A percentile compares a stretch with the other conserved stretches of the same genome.
Evolutionary conservation across 805 yeast species (phyloP).

Genomic region (Saccharomycopsis sp.): DNA sequence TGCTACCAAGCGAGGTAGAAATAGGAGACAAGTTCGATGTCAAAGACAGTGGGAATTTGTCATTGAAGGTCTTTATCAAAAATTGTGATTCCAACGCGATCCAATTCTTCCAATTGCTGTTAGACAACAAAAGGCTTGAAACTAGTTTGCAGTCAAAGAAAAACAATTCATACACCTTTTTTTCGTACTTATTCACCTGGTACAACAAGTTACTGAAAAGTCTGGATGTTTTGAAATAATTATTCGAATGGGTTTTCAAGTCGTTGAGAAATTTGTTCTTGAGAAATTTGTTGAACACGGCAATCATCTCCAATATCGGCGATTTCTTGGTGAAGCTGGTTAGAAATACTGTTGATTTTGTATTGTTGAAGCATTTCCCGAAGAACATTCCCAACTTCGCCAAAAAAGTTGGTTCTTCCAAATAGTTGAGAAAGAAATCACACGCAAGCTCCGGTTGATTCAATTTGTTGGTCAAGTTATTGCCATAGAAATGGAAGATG

Average conservation of each 20-base stretch:
- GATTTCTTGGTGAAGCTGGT: neutral
- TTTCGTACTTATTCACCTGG: slow-evolving; percentile 17
- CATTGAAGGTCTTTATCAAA: slow-evolving; percentile 10
- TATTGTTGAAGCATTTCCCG: neutral
- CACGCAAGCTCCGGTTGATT: slow-evolving; percentile 19
- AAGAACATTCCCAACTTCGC: slow-evolving; percentile 1
- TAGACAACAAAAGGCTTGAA: slow-evolving; percentile 4
- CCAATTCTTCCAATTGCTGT: slow-evolving; percentile 16
- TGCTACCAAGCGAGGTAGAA: too few relatives aligned
- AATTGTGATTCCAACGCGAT: slow-evolving; percentile 5
- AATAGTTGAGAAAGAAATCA: slow-evolving; percentile 16
- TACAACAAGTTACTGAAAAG: slow-evolving; percentile 18
- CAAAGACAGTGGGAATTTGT: slow-evolving; percentile 8
- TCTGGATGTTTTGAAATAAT: slow-evolving; percentile 11
- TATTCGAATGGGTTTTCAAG: slow-evolving; percentile 6
- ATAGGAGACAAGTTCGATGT: neutral
- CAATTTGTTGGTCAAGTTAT: slow-evolving; percentile 18
- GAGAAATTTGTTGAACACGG: slow-evolving; percentile 18
- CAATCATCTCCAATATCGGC: slow-evolving; percentile 8
- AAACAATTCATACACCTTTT: slow-evolving; percentile 12
- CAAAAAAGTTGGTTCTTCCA: slow-evolving; percentile 11
- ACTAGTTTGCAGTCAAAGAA: slow-evolving; percentile 6
- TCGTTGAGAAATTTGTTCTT: slow-evolving; percentile 18
- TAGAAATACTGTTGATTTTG: neutral
- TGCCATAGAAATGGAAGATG: slow-evolving; percentile 20